Evolutionary conservation across 2,329 filamentous ascomycete genomes (phyloP).

Genomic region (Ophiocordyceps robertsii): DNA sequence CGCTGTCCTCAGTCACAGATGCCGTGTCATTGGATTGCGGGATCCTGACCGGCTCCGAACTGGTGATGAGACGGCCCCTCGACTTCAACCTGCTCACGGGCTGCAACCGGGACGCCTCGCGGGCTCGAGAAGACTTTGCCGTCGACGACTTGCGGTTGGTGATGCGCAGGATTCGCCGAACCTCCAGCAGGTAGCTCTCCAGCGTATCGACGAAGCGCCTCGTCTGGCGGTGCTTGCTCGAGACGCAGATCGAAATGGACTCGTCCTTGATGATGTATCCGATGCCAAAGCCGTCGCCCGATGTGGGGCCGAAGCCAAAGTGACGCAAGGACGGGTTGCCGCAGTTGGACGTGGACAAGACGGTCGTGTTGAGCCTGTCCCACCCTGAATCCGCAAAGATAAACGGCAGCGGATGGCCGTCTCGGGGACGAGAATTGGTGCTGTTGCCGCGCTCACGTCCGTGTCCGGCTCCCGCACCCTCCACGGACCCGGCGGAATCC

Average conservation of each 20-base stretch:
- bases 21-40: slow-evolving; percentile 33
- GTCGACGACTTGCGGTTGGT: slow-evolving; percentile 35
- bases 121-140: slow-evolving; percentile 33
- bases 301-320: slow-evolving; percentile 93
- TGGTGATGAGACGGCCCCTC: slow-evolving; percentile 58
- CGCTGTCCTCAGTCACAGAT: slow-evolving; percentile 55
- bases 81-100: slow-evolving; percentile 45
- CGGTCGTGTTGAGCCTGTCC: slow-evolving; percentile 91
- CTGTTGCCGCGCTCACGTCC: slow-evolving; percentile 39
- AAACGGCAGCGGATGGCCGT: slow-evolving; percentile 47
- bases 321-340: slow-evolving; percentile 90
- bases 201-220: slow-evolving; percentile 78
- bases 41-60: slow-evolving; percentile 31
- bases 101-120: slow-evolving; percentile 31
- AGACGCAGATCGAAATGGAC: slow-evolving; percentile 78
- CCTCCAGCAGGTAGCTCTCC: slow-evolving; percentile 82
- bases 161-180: slow-evolving; percentile 68
- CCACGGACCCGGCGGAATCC: slow-evolving; percentile 27
- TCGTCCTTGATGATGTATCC: slow-evolving; percentile 89
- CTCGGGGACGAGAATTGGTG: slow-evolving; percentile 33
- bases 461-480: slow-evolving; percentile 18
- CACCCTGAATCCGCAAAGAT: slow-evolving; percentile 83
- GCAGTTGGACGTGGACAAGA: slow-evolving; percentile 95
- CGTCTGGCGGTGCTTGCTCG: slow-evolving; percentile 88
- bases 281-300: slow-evolving; percentile 88